Evolutionary conservation across 164 flowering plant genomes (phyloP).

Genomic region (Kalanchoe fedtschenkoi): DNA sequence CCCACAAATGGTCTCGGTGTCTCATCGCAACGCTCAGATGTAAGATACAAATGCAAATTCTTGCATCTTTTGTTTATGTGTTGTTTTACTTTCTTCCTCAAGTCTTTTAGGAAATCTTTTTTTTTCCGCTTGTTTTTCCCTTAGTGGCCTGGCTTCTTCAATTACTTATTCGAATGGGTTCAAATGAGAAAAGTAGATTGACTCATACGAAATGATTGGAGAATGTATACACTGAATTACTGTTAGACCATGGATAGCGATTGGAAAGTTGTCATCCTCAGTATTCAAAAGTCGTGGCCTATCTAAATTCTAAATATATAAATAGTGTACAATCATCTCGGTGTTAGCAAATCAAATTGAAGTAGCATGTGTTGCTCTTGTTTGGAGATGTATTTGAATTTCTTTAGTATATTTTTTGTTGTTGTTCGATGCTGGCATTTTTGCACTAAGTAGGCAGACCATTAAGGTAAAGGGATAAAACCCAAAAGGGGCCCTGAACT

Average conservation of each 20-base stretch:
- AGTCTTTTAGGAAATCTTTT: slow-evolving; percentile 4
- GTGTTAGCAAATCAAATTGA: no score
- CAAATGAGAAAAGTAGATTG: background rate
- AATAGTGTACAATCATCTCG: no score
- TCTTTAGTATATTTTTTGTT: no score
- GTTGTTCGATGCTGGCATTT: no score
- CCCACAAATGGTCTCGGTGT: slow-evolving; percentile 97
- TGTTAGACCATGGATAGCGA: background rate
- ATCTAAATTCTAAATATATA: no score
- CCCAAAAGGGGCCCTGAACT: no score
- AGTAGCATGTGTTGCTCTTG: no score
- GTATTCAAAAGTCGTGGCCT: no score
- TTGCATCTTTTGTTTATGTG: background rate
- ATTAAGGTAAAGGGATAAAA: no score
- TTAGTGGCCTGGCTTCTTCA: slow-evolving; percentile 18
- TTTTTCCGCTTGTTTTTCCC: background rate
- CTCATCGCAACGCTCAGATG: slow-evolving; percentile 91
- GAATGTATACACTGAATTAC: background rate
- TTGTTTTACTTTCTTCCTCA: slow-evolving; percentile 20
- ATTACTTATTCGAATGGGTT: background rate
- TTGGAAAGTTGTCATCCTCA: background rate
- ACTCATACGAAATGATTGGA: background rate
- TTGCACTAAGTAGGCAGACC: no score
- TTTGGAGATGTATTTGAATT: no score
- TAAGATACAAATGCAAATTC: slow-evolving; percentile 20